Base-by-base conservation (phyloP, 2,329 filamentous ascomycete genomes). In the Tolypocladium tropicale region DNA sequence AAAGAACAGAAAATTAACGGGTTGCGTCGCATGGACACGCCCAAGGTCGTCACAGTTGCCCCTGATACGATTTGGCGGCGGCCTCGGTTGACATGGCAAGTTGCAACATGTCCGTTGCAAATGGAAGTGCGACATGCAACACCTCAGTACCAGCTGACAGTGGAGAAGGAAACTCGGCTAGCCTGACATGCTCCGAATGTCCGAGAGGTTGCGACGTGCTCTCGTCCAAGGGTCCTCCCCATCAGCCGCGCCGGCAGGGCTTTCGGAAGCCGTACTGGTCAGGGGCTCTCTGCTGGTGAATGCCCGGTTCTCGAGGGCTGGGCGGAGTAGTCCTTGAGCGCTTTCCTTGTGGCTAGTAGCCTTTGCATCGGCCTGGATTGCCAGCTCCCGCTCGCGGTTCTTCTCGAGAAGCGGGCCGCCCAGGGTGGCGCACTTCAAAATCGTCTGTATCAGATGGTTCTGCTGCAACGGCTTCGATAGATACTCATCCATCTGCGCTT, bases 401-500 rank as follows among this genome's bases (percentile, higher is more conserved):
- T 90, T 88, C 69, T 94, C 89, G 54, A 93, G 80, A 54, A 95
- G 78, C 53, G 87, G 86, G 50, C 90, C 88, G 57, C 93, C 91
- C 36, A 97, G 84, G 5, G 94, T 96, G 14, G 91, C 93, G 69
- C 93, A 97, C 71, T 96, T 96, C 61, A 97, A 82, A 58, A 99
- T 97, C 1, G 92, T 96, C 75, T 97, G 93, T 66, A 97, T 96
- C 67, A 97, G 86, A 70, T 96, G 90, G 70, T 95, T 96, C 68
- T 96, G 93, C 72, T 96, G 95, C 59, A 97, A 78, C 30, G 93
- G 93, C 70, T 99, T 99, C 21, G 93, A 96, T 46, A 99, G 78
- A 68, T 99, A 99, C 72, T 99, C 94, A 70, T 99, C 94, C 94
- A 99, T 99, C 75, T 97, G 91, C 11, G 93, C 94, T 70, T 96